Evolutionary conservation across 768 basidiomycete species (phyloP).

Genomic region (Stropharia rugosoannulata): DNA sequence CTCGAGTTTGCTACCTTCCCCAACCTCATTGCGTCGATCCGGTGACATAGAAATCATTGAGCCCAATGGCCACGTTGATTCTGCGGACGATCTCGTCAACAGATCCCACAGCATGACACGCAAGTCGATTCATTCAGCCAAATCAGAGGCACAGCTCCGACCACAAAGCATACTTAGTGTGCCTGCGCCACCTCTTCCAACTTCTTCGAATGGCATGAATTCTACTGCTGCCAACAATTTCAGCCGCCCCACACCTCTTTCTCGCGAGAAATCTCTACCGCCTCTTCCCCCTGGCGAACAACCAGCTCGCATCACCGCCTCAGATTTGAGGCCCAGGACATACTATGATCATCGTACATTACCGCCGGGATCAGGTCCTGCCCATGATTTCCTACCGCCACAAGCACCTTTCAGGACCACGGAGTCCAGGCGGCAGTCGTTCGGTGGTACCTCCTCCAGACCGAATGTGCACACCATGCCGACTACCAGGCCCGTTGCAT

Average conservation of each 20-base stretch:
- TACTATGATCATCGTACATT: constrained; percentile 59
- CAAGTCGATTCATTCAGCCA: constrained; percentile 50
- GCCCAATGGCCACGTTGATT: constrained; percentile 31
- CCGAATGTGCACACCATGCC: constrained; percentile 60
- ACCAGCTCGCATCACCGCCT: constrained; percentile 35
- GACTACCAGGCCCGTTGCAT: constrained; percentile 29
- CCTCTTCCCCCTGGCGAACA: constrained; percentile 68
- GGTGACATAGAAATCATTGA: constrained; percentile 53
- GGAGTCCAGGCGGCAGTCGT: constrained; percentile 73
- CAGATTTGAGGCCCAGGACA: constrained; percentile 61
- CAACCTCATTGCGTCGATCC: constrained; percentile 68
- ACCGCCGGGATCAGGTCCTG: constrained; percentile 40
- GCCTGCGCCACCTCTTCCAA: constrained; percentile 28
- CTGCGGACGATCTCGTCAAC: constrained; percentile 32
- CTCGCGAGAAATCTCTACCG: constrained; percentile 74
- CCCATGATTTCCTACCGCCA: constrained; percentile 57
- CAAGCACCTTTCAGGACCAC: constrained; percentile 58
- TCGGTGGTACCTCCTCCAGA: constrained; percentile 61
- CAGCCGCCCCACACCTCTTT: constrained; percentile 21
- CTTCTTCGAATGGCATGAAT: constrained; percentile 18
- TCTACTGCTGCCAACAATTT: constrained; percentile 17
- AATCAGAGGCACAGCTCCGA: constrained; percentile 65
- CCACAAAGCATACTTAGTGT: constrained; percentile 32
- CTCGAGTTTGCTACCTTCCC: constrained; percentile 74
- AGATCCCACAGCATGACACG: constrained; percentile 25